phyloP scores from a whole-genome alignment of 768 basidiomycete genomes.

The Psilocybe cyanescens region DNA sequence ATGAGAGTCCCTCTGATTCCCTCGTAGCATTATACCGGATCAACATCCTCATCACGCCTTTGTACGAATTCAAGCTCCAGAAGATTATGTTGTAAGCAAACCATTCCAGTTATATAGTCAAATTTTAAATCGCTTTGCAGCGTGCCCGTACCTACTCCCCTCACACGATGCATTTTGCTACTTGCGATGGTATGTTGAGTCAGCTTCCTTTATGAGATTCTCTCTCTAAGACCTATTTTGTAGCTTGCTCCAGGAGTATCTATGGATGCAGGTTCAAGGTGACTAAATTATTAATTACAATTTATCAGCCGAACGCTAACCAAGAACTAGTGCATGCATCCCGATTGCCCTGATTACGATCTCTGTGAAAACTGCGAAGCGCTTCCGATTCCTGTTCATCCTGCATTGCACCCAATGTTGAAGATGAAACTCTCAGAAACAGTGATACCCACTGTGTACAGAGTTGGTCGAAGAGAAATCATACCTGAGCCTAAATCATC shows the following conservation, averaged over 20 bases:
- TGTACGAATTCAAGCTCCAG: constrained; percentile 56
- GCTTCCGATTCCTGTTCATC: constrained; percentile 77
- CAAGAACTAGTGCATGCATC: constrained; percentile 71
- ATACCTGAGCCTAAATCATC: constrained; percentile 17
- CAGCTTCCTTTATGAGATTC: background rate
- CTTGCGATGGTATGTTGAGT: constrained; percentile 53
- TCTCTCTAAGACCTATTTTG: background rate
- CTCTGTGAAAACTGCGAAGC: constrained; percentile 82
- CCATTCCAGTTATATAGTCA: background rate
- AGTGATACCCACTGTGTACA: constrained; percentile 38
- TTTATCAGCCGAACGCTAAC: background rate
- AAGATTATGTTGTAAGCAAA: constrained; percentile 60
- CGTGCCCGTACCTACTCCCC: constrained; percentile 18
- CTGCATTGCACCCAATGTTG: constrained; percentile 68
- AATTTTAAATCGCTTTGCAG: constrained; percentile 20
- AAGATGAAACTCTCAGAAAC: constrained; percentile 67
- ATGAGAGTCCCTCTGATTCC: constrained; percentile 1
- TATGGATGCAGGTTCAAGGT: constrained; percentile 77
- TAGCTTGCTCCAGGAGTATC: constrained; percentile 56
- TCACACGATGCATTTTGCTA: constrained; percentile 50
- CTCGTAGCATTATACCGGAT: constrained; percentile 59
- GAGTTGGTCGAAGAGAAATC: constrained; percentile 29
- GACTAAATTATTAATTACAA: constrained; percentile 16
- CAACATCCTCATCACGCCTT: constrained; percentile 83
- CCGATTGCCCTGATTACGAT: constrained; percentile 79